Base-by-base conservation (phyloP, 345 rosid genomes). In the Acer negundo region DNA sequence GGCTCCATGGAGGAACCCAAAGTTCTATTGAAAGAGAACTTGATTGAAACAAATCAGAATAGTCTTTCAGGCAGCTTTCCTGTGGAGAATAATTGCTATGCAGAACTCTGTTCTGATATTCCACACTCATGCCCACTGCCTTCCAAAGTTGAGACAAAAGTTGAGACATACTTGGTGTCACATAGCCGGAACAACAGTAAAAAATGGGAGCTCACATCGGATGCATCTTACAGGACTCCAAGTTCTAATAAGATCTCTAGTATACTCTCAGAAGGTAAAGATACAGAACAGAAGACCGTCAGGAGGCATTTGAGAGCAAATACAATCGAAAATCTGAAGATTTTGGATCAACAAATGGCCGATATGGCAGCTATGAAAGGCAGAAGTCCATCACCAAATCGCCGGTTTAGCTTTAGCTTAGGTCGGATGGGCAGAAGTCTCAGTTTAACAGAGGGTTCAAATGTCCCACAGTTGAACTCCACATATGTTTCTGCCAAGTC, bases 321-420 rank as follows among this genome's bases (percentile, higher is more conserved):
- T 80, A 72, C 23, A 53, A 15, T 78, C 70, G 89, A 84, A 61
- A 82, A 84, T 72, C 72, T 82, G 22, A 87, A 73, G 80, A 67
- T 49, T 10, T 71, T 82, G 64, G 85, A 89, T 77, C 91, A 80
- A 76, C 90, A 89, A 79, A 40, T 82, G 35, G 76, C 67, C 2
- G 86, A 83, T 74, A 62, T 73, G 31, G 85, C 75, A n/a, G 71
- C 80, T 31, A 77, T 71, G 73, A 90, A 80, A 89, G 78, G 83
- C 81, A 87, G 90, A 77, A 85, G 80, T 56, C 77, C 74, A 22
- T 87, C 97, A 67, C 90, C 97, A 62, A 89, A 80, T 82, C 87
- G 87, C 62, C 86, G 97, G 67, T 91, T 90, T 83, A 91, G 97
- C 89, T 91, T 92, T 80, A 94, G 92, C 87, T 85, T 95, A 35